phyloP scores from a whole-genome alignment of 495 filamentous ascomycete species.

The Chlorociboria aeruginascens region DNA sequence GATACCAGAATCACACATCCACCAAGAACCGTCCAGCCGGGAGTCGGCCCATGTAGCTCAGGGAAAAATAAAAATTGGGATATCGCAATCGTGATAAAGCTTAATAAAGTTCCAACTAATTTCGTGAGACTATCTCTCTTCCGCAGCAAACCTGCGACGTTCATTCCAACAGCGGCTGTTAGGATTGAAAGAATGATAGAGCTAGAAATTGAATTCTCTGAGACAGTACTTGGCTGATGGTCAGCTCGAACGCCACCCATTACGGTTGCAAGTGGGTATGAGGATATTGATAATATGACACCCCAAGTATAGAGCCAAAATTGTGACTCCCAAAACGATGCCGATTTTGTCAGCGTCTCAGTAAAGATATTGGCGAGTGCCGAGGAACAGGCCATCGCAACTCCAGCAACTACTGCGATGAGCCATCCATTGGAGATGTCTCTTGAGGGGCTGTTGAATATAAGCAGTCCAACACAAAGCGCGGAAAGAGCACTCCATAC shows the following conservation, averaged over 20 bases:
- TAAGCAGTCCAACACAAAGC: constrained; percentile 5
- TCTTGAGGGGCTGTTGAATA: constrained; percentile 6
- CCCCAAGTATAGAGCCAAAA: constrained; percentile 12
- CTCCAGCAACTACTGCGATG: constrained; percentile 5
- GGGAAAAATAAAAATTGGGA: constrained; percentile 7
- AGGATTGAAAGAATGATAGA: not conserved
- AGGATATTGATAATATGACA: constrained; percentile 1
- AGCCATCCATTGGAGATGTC: not conserved
- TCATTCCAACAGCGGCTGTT: constrained; percentile 3
- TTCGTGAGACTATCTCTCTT: constrained; percentile 9
- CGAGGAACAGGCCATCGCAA: constrained; percentile 7
- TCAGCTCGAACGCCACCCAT: not conserved
- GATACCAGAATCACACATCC: too few relatives aligned
- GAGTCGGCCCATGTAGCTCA: not conserved
- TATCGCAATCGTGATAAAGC: constrained; percentile 4
- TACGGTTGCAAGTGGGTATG: constrained; percentile 5
- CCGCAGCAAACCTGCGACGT: constrained; percentile 6
- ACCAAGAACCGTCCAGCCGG: too few relatives aligned
- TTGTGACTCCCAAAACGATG: constrained; percentile 8
- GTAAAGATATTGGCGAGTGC: constrained; percentile 6
- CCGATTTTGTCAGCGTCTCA: constrained; percentile 7
- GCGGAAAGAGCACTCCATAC: constrained; percentile 4
- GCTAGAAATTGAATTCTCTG: not conserved
- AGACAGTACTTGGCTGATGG: too few relatives aligned
- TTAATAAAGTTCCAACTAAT: constrained; percentile 3